Evolutionary conservation across 2,329 filamentous ascomycete genomes (phyloP).

Genomic region (Microcyclospora pomicola): DNA sequence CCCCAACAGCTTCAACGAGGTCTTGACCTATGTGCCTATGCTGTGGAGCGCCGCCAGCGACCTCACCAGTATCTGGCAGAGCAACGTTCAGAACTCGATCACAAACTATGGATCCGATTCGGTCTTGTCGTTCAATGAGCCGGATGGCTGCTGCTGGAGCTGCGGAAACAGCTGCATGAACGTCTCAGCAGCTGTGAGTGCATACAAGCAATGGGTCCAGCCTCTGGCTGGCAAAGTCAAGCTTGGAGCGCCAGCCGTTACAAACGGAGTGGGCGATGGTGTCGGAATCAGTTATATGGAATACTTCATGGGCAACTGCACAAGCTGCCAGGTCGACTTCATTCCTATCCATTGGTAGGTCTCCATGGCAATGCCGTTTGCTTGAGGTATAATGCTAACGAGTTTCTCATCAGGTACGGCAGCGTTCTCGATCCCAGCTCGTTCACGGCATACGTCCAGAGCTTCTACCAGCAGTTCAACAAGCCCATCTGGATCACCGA

Average conservation of each 20-base stretch:
- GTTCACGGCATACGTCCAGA: too few relatives aligned
- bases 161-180: background rate
- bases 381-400: too few relatives aligned
- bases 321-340: conserved; percentile 42
- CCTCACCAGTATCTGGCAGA: conserved; percentile 27
- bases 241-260: conserved; percentile 45
- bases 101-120: conserved; percentile 27
- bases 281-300: conserved; percentile 41
- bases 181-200: conserved; percentile 29
- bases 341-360: conserved; percentile 43
- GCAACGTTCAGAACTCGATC: conserved; percentile 12
- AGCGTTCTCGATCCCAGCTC: too few relatives aligned
- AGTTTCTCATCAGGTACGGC: too few relatives aligned
- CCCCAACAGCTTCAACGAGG: conserved; percentile 1
- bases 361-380: too few relatives aligned
- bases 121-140: conserved; percentile 56
- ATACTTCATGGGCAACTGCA: conserved; percentile 39
- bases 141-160: conserved; percentile 33
- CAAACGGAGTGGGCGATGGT: conserved; percentile 36
- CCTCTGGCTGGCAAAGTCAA: conserved; percentile 35
- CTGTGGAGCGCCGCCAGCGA: conserved; percentile 35
- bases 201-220: conserved; percentile 41
- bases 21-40: conserved; percentile 45
- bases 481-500: conserved; percentile 49
- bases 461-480: conserved; percentile 17